Conservation (phyloP, 345 rosid genomes). For the Syzygium oleosum region DNA sequence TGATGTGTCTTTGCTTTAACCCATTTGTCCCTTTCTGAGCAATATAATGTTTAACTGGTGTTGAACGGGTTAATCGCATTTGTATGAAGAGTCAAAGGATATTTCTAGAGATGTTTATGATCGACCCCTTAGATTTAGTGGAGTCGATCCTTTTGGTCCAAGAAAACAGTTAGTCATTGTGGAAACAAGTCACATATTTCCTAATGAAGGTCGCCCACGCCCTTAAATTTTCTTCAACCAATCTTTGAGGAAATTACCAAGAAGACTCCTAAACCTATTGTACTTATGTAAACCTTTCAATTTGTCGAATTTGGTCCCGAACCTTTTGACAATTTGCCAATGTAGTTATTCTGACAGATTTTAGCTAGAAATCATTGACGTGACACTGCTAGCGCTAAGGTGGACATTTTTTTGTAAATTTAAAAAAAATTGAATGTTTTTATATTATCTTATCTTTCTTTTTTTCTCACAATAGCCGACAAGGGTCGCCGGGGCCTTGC, state of each 20-base stretch:
- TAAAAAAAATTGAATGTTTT: too few relatives aligned
- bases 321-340: too few relatives aligned
- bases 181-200: neutral
- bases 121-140: neutral
- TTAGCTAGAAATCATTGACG: too few relatives aligned
- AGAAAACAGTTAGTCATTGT: neutral
- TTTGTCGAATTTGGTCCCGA: neutral
- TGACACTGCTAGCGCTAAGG: too few relatives aligned
- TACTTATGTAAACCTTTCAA: rapidly evolving
- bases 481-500: rapidly evolving
- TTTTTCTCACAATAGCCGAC: too few relatives aligned
- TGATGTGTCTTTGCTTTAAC: neutral
- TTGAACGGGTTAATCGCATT: neutral
- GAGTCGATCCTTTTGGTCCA: neutral
- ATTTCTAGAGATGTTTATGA: neutral
- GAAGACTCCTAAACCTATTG: too few relatives aligned
- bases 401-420: too few relatives aligned
- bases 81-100: neutral
- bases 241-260: neutral
- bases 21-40: neutral
- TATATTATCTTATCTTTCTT: too few relatives aligned
- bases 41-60: neutral
- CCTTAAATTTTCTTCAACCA: neutral
- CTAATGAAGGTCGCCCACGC: neutral
- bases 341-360: rapidly evolving